Conservation (phyloP, 1,284 basidiomycete genomes). For the Ustilago crameri region DNA sequence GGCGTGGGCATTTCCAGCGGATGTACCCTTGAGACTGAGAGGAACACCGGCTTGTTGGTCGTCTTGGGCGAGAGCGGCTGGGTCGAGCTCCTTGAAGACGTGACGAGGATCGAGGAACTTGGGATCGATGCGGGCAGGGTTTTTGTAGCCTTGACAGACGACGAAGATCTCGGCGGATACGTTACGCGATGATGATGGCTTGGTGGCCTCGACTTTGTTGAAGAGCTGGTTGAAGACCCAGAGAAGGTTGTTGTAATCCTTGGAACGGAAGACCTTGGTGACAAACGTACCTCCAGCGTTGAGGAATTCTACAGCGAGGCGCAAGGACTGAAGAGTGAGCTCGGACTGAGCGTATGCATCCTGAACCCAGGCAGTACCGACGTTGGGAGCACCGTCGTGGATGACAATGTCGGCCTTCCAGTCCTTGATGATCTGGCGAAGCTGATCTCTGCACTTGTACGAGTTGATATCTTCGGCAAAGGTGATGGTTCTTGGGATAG, state of each 20-base stretch:
- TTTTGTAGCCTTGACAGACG: slow-evolving; percentile 93
- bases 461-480: slow-evolving; percentile 97
- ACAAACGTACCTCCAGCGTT: slow-evolving; percentile 88
- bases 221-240: slow-evolving; percentile 99
- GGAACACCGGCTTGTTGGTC: slow-evolving; percentile 41
- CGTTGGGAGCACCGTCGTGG: slow-evolving; percentile 99
- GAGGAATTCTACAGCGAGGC: slow-evolving; percentile 95
- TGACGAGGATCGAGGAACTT: slow-evolving; percentile 98
- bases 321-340: slow-evolving; percentile 93
- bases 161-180: slow-evolving; percentile 99
- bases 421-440: slow-evolving; percentile 91
- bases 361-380: slow-evolving; percentile 99
- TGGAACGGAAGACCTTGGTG: slow-evolving; percentile 98
- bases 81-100: slow-evolving; percentile 89
- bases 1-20: slow-evolving; percentile 64
- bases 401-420: slow-evolving; percentile 99
- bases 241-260: slow-evolving; percentile 97
- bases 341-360: slow-evolving; percentile 98
- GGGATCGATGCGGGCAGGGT: slow-evolving; percentile 94
- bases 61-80: slow-evolving; percentile 41
- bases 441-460: slow-evolving; percentile 84
- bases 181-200: slow-evolving; percentile 97
- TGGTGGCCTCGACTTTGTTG: slow-evolving; percentile 95
- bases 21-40: slow-evolving; percentile 54
- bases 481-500: slow-evolving; percentile 91